A percentile compares a stretch with the other conserved stretches of the same genome.
Conservation (phyloP, 2,329 filamentous ascomycete species). For the Stachybotrys echinatus region DNA sequence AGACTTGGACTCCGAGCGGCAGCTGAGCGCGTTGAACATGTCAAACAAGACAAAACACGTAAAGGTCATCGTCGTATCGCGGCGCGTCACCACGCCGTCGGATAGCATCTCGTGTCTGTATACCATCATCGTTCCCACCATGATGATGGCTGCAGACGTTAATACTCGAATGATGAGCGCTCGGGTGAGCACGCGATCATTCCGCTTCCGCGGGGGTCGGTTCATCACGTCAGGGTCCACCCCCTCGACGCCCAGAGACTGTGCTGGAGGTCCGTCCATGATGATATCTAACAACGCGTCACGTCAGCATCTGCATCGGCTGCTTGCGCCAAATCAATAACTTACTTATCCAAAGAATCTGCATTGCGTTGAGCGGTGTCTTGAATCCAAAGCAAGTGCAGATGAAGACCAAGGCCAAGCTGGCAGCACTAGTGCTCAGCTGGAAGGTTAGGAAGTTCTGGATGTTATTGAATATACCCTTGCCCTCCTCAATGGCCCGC, state of each 20-base stretch:
- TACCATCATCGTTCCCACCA: conserved; percentile 83
- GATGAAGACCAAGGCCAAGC: conserved; percentile 82
- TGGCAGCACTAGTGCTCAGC: conserved; percentile 92
- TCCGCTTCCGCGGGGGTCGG: conserved; percentile 75
- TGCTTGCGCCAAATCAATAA: conserved; percentile 12
- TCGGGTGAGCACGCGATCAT: conserved; percentile 85
- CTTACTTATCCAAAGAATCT: conserved; percentile 99
- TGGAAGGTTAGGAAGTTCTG: conserved; percentile 99
- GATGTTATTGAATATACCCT: conserved; percentile 99
- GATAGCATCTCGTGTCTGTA: conserved; percentile 88
- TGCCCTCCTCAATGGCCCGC: conserved; percentile 94
- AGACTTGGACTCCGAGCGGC: conserved; percentile 86
- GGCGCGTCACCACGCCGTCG: conserved; percentile 77
- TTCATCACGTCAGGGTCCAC: conserved; percentile 94
- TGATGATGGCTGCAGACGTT: conserved; percentile 83
- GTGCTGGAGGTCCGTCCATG: conserved; percentile 97
- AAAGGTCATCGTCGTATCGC: conserved; percentile 98
- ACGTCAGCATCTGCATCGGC: conserved; percentile 10
- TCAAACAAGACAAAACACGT: conserved; percentile 98
- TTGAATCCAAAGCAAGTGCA: conserved; percentile 91
- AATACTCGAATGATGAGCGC: conserved; percentile 79
- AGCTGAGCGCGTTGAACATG: conserved; percentile 97
- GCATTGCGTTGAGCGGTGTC: conserved; percentile 97
- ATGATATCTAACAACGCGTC: conserved; percentile 81
- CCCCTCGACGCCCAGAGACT: conserved; percentile 91